Evolutionary conservation across 2,329 filamentous ascomycete genomes (phyloP), one percentile per base, ranked within the genome.

Genomic region (Talaromyces sp.): DNA sequence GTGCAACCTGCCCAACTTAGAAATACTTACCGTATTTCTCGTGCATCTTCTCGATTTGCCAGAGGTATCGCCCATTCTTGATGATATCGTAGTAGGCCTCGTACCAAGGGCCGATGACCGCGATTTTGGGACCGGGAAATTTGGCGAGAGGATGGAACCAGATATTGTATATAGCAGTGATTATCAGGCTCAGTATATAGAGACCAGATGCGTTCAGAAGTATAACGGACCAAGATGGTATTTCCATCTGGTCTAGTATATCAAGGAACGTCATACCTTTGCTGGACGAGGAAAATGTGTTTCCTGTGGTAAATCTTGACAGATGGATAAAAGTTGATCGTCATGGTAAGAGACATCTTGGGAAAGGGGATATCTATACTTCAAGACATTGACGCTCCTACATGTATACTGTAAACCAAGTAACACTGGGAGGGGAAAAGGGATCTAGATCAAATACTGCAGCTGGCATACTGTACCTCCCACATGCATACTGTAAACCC

Each of bases 21-120:
- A 29, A 5, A 17, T 31, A 27, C 29, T 19, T 62, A 77, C 77
- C 76, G 45, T 77, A 78, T 64, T 69, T 61, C 7, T 72, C 34
- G 66, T 79, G 76, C 71, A 80, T 70, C 15, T 73, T 68, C 54
- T 72, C 65, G 11, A 79, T 73, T 61, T 76, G 69, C 69, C 71
- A 75, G 11, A 75, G 67, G 49, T 75, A 80, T 8, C 68, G 67
- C 0, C 78, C 78, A 0, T 69, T 65, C 5, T 71, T 69, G 25
- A 77, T 58, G 2, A 77, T 67, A 47, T 80, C 74, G 60, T 73
- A 75, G 43, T 78, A 79, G 45, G 73, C 72, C 54, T 78, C 77
- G 59, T 77, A 77, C 65, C 70, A 70, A n/a, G 67, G 61, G 56
- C 71, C 70, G 4, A 74, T 38, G 0, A 77, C 77, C 2, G 77